Base-by-base conservation (phyloP, 306 rosid species). In the Prunus dulcis region DNA sequence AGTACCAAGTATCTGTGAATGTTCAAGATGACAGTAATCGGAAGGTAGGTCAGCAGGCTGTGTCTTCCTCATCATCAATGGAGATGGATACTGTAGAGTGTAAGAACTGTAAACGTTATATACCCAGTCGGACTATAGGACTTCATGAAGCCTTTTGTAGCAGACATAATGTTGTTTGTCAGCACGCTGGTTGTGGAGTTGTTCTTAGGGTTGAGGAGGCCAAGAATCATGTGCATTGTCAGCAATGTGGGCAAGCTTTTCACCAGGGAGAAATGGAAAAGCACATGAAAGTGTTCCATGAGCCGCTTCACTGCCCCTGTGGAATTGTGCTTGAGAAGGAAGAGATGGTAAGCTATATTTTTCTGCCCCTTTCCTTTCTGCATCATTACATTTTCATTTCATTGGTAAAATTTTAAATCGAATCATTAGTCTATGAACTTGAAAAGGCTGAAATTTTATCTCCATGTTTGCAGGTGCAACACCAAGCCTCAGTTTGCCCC, bases 71-170 rank as follows among this genome's bases (percentile, higher is more conserved):
- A 70, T 81, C 91, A 46, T 53, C 88, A 20, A 85, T 60, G 78
- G 91, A 82, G 60, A 71, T 80, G 77, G 99, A 95, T 71, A 83
- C 92, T 8, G 91, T 83, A 69, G 92, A 90, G 83, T 95, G 99
- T 78, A 79, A 84, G 69, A 95, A 95, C 81, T 95, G 99, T 83
- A 92, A 82, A 84, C 96, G 87, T 75, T 88, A 85, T 78, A 88
- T 95, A 71, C 99, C 99, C 53, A 69, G 81, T 78, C 89, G 92
- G 76, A 95, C 93, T 57, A 83, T 92, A 79, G 89, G 89, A 11
- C 84, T 95, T 80, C 99, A 95, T 67, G 99, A 92, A 89, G 99
- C 96, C 55, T 95, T 88, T 73, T 95, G 99, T 80, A 83, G 89
- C 76, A 90, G 99, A 68, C 96, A 95, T 82, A 95, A 90, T 47